Evolutionary conservation across 2,329 filamentous ascomycete species (phyloP).

Genomic region (Colletotrichum melonis): DNA sequence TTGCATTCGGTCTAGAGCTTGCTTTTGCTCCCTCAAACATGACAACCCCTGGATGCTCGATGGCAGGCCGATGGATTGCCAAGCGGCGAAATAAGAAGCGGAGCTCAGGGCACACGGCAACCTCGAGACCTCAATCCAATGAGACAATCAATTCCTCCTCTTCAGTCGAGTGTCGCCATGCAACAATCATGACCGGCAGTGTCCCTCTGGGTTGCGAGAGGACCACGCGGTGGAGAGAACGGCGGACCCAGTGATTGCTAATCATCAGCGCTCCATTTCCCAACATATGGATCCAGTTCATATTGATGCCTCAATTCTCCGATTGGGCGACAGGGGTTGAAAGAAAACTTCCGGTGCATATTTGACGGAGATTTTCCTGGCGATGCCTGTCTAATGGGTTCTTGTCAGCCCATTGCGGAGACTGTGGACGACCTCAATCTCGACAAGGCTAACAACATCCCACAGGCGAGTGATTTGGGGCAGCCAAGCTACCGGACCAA

Average conservation of each 20-base stretch:
- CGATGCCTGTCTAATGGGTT: constrained; percentile 26
- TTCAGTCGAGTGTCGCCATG: background rate
- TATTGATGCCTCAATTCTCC: constrained; percentile 27
- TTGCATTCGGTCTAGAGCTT: background rate
- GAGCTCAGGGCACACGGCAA: background rate
- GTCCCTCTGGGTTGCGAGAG: background rate
- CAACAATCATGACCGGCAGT: background rate
- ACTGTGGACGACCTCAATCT: constrained; percentile 16
- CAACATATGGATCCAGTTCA: constrained; percentile 25
- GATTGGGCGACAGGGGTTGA: constrained; percentile 30
- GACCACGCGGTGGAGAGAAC: constrained; percentile 22
- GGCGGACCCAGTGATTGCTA: constrained; percentile 12
- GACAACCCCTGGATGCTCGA: background rate
- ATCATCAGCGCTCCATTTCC: constrained; percentile 22
- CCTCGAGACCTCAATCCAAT: background rate
- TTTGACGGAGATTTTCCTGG: constrained; percentile 30
- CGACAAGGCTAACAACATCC: background rate
- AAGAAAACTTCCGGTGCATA: constrained; percentile 33
- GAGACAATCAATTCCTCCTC: background rate
- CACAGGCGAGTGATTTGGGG: background rate
- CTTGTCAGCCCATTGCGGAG: constrained; percentile 28
- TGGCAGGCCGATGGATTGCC: background rate
- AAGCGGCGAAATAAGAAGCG: constrained; percentile 1
- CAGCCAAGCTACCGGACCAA: background rate
- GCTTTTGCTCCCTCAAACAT: constrained; percentile 1